Base-by-base conservation (phyloP, 495 filamentous ascomycete species). In the Bacidia gigantensis region DNA sequence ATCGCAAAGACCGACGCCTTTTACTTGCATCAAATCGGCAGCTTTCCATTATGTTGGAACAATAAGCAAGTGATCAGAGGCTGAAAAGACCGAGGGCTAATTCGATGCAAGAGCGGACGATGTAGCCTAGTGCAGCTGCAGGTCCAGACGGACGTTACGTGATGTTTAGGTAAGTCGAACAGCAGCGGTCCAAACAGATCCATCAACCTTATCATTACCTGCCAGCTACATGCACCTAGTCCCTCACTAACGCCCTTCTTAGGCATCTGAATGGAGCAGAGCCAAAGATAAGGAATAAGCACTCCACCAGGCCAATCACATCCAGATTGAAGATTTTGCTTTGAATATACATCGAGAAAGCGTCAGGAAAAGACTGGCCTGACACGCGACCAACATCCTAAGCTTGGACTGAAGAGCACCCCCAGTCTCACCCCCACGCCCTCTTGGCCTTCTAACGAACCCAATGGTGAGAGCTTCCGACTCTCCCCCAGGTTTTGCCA, bases 121-220 rank as follows among this genome's bases (percentile, higher is more conserved):
- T 14, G 7, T 14, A 7, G 29, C 29, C 29, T 35, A 35, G 29
- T 35, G 7, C 7, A 35, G 26, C 2, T 32, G 10, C 23, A 29
- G 23, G 23, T 49, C 9, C 20, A 24, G 3, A 44, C 3, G 0
- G 26, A 29, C 1, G 17, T 26, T 23, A 58, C 56, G 51, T 58
- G 47, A 54, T 42, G 42, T 54, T 58, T 58, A 58, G 26, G 56
- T 58, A 58, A 58, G 22, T 38, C 14, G 32, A 58, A 58, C 25
- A 2, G 7, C 12, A 1, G 26, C 11, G 18, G 46, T 18, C 56
- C 56, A 58, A 21, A 50, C 46, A 58, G 29, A 50, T 18, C 3
- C n/a, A 35, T 10, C 21, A 54, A 51, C 41, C 56, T 58, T 58
- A 58, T 58, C 56, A 54, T 40, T 10, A 10, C 17, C 25, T 21